Base-by-base conservation (phyloP, 345 rosid species). In the Combretum micranthum region DNA sequence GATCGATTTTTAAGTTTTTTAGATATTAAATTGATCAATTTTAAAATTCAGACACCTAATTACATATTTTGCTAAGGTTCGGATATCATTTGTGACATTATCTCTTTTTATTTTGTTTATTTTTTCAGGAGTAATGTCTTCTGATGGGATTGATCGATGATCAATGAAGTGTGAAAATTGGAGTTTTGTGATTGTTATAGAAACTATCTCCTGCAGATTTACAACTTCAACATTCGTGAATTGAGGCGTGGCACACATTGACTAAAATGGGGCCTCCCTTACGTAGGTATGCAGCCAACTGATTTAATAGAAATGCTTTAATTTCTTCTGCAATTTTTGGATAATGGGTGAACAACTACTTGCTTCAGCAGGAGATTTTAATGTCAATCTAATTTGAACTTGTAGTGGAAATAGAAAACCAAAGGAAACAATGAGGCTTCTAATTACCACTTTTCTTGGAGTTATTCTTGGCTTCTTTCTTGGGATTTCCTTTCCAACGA, bases 401-500 rank as follows among this genome's bases (percentile, higher is more conserved):
- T 55, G 71, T 80, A 75, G 88, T 48, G 71, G 77, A 60, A 65
- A 45, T 48, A 80, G 90, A 71, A 82, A 80, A 76, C 84, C 94
- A 0, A 71, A 70, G 5, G 91, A 83, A 59, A 80, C 64, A 55
- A 87, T 82, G 97, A 82, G 74, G 80, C 86, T 89, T 75, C 75
- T 89, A 37, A 23, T 85, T 63, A 76, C 85, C 45, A 73, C 90
- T 42, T 69, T 93, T 59, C 59, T 78, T 12, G 96, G 96, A 53
- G 66, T 85, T 64, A 61, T 82, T 21, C 77, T 85, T 57, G 99
- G 99, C 69, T 85, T 89, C 71, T 82, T 89, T 64, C 62, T 93
- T 60, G 99, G 97, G 60, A 70, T 85, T 63, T 85, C 85, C 23
- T 74, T 83, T 57, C 97, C 97, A 18, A 80, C 91, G 13, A 63